Percentiles rank a stretch among this genome's conserved stretches.
Conservation (phyloP, 164 flowering plant genomes). For the Saururus chinensis region DNA sequence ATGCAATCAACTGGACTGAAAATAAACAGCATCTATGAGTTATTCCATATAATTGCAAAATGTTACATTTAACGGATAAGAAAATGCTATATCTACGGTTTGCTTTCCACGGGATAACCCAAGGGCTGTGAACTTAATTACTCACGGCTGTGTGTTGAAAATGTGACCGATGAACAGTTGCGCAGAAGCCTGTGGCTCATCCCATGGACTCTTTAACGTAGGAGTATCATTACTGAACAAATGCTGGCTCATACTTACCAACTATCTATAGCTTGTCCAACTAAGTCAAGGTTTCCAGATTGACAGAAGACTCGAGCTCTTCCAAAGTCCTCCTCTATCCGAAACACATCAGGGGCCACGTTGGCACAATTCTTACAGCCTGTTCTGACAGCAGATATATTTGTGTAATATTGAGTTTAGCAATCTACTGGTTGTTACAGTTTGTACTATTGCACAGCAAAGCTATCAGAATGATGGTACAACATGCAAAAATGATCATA, state of each 20-base stretch:
- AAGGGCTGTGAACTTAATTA: too few species aligned
- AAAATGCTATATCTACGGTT: too few species aligned
- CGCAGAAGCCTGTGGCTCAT: too few species aligned
- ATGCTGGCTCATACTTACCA: constrained; percentile 38
- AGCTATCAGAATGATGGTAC: too few species aligned
- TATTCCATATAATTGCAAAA: neutral
- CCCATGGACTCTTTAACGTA: too few species aligned
- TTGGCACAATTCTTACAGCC: constrained; percentile 96
- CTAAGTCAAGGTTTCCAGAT: constrained; percentile 41
- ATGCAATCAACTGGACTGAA: constrained; percentile 97
- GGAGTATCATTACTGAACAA: too few species aligned
- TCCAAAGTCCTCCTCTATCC: constrained; percentile 92
- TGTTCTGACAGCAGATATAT: constrained; percentile 12
- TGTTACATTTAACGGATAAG: neutral
- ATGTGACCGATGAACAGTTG: neutral
- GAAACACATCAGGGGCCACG: constrained; percentile 58
- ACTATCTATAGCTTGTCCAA: constrained; percentile 89
- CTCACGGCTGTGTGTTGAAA: neutral
- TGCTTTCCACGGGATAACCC: too few species aligned
- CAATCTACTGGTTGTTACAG: too few species aligned
- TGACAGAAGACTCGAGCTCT: constrained; percentile 85
- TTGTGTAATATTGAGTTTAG: neutral
- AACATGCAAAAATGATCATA: too few species aligned
- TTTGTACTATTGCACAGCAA: too few species aligned
- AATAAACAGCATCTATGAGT: constrained; percentile 1